Base-by-base conservation (phyloP, 2,329 filamentous ascomycete species). In the Cytospora schulzeri region DNA sequence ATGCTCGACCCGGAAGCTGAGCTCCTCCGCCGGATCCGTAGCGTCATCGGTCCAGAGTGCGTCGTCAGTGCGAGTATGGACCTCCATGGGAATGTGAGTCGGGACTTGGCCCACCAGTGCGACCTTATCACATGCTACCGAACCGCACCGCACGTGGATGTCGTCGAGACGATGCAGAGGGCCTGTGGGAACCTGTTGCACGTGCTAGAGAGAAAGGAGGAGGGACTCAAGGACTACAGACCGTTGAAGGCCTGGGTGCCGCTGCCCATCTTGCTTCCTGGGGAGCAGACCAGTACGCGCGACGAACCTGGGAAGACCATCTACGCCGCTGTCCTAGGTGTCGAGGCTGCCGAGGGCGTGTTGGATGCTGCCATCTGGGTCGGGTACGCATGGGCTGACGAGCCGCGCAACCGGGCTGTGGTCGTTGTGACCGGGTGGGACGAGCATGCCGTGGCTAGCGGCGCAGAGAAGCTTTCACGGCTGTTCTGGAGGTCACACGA, bases 331-430 rank as follows among this genome's bases (percentile, higher is more conserved):
- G 77, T 85, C 0, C 76, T 81, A 0, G 71, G 68, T 0, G 77
- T 83, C 0, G 81, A 81, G 69, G 73, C 73, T 0, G 65, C 67
- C 11, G 68, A 76, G 0, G 79, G 77, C 0, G 73, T 85, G 1
- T 71, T 84, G 15, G 83, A 85, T 68, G 82, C 82, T 0, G 81
- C 81, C 0, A 77, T 85, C 31, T 85, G 83, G 82, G 82, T 85
- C 0, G 83, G 83, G 2, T 85, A 85, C 67, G 79, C 82, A 0
- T 85, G 83, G 83, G 83, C 83, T 0, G 83, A 85, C 65, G 82
- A 83, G 69, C 81, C 80, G 26, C 76, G 83, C 24, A 83, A 84
- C 64, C 76, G 79, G 8, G 83, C 81, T 0, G 79, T 73, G 2
- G 76, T 84, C 3, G 76, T 84, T 5, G 81, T 81, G 0, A 84